A percentile compares a stretch with the other conserved stretches of the same genome.
Evolutionary conservation across 2,329 filamentous ascomycete species (phyloP).

Genomic region (Colletotrichum graminicola): DNA sequence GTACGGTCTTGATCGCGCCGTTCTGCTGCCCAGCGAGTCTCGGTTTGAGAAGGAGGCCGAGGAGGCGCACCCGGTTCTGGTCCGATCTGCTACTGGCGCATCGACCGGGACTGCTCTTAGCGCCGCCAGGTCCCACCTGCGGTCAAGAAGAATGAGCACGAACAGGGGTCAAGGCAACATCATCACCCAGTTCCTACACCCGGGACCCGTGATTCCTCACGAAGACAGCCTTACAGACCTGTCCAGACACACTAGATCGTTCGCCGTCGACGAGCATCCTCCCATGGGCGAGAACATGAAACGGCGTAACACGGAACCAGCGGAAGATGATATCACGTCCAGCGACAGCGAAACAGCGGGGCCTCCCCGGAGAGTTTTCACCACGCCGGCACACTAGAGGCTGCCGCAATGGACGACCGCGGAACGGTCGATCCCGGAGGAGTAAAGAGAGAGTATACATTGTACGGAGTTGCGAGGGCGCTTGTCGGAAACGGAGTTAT

Average conservation of each 20-base stretch:
- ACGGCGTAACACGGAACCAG: constrained; percentile 37
- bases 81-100: constrained; percentile 52
- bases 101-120: constrained; percentile 51
- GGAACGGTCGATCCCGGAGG: not conserved
- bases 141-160: constrained; percentile 47
- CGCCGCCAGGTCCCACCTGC: constrained; percentile 37
- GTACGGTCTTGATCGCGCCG: constrained; percentile 74
- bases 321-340: constrained; percentile 37
- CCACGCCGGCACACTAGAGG: constrained; percentile 39
- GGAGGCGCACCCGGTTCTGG: constrained; percentile 56
- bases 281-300: constrained; percentile 30
- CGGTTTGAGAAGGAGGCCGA: constrained; percentile 66
- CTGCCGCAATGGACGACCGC: constrained; percentile 13
- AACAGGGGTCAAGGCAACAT: constrained; percentile 54
- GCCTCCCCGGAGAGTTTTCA: constrained; percentile 31
- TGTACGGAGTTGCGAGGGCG: constrained; percentile 19
- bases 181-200: constrained; percentile 61
- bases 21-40: constrained; percentile 69
- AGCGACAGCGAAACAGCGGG: constrained; percentile 23
- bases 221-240: constrained; percentile 42
- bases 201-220: constrained; percentile 57
- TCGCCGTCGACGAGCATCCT: constrained; percentile 20
- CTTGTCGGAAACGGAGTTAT: constrained; percentile 24
- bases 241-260: constrained; percentile 29
- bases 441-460: constrained; percentile 3